Percentiles rank a stretch among this genome's conserved stretches.
phyloP scores from a whole-genome alignment of 2,329 filamentous ascomycete genomes.

The Hortaea werneckii region DNA sequence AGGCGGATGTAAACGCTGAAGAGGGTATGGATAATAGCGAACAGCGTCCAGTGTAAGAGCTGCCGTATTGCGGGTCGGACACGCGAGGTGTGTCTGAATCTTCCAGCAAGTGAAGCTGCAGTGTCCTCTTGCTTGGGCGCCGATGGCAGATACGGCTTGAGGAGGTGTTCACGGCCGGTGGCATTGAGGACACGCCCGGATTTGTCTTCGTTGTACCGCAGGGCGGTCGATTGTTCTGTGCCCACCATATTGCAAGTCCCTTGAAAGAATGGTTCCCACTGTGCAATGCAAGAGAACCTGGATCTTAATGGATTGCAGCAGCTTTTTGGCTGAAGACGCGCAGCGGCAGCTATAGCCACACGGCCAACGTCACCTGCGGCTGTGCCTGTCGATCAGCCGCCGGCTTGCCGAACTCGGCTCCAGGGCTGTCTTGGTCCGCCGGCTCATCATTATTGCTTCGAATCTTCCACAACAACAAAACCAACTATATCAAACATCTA shows the following conservation, averaged over 20 bases:
- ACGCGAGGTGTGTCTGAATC: conserved; percentile 17
- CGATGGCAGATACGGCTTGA: conserved; percentile 25
- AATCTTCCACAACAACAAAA: no score
- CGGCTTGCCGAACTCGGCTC: conserved; percentile 48
- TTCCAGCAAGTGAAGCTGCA: conserved; percentile 4
- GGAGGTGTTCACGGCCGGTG: conserved; percentile 21
- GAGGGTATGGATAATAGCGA: conserved; percentile 62
- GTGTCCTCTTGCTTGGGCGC: conserved; percentile 8
- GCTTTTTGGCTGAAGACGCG: no score
- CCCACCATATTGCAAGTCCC: conserved; percentile 22
- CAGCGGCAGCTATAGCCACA: no score
- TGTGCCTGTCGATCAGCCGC: no score
- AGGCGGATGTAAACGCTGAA: conserved; percentile 83
- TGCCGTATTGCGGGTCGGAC: conserved; percentile 19
- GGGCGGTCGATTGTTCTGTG: conserved; percentile 17
- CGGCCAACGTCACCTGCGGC: no score
- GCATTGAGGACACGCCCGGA: conserved; percentile 18
- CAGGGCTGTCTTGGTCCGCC: conserved; percentile 46
- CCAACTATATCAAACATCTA: no score
- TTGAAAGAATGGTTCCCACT: no score
- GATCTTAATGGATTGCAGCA: no score
- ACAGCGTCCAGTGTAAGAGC: conserved; percentile 53
- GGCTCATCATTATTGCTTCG: no score
- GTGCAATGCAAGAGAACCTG: no score
- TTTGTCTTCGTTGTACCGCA: conserved; percentile 18